Base-by-base conservation (phyloP, 2,329 filamentous ascomycete species). In the Stromatinia cepivora region DNA sequence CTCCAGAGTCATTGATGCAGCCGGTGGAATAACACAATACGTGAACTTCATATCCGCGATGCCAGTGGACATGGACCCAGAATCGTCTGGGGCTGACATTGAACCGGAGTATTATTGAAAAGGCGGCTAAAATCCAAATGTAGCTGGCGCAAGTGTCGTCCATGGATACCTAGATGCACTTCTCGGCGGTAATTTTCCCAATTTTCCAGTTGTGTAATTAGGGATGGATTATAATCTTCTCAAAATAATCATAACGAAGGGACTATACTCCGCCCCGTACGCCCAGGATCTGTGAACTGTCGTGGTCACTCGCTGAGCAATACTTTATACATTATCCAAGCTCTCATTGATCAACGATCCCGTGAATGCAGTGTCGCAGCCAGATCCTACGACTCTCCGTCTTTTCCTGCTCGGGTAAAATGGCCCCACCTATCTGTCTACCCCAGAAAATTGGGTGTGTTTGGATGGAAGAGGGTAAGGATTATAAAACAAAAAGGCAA, bases 71-170 rank as follows among this genome's bases (percentile, higher is more conserved):
- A 52, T 66, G 22, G 64, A 52, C 7, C 64, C 64, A 57, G 64
- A 66, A 66, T 66, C 64, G 1, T 66, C 64, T 36, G 64, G 64
- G 9, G 64, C 64, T 22, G 45, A 66, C 57, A 52, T 52, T n/a
- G 64, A 52, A 15, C 64, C 64, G 25, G 64, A 52, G 34, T 66
- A 52, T 48, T 66, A 66, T 58, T 52, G 52, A 4, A 66, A 42
- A 39, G 64, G 64, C 22, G 53, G 64, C 11, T 8, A 46, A 5
- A 58, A 66, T 15, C 42, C 64, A 20, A 66, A 53, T 22, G 64
- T 66, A 6, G 58, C 64, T 11, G 64, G 58, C 34, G 64, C 64
- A 28, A 66, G 39, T 39, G 31, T 58, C 25, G 64, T 66, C 15
- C 45, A 58, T 9, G 64, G 64, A 3, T 66, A 66, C 34, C 64